phyloP scores from a whole-genome alignment of 2,329 filamentous ascomycete genomes.

The Pyricularia grisea region DNA sequence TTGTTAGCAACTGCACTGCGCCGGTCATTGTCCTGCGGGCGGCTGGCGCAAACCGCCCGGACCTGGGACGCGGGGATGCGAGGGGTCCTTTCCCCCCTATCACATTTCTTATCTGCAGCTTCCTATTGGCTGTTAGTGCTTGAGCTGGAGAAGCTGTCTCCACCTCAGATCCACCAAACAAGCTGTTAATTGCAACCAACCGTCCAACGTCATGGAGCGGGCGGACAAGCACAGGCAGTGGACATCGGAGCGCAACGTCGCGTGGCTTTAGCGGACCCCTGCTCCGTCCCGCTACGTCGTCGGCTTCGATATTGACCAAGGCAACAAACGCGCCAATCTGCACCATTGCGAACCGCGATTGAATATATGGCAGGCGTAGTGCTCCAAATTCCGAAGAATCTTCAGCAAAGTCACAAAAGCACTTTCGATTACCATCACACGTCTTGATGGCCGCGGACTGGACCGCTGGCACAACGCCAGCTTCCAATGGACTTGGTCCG shows the following conservation, averaged over 20 bases:
- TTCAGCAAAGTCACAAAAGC: not conserved
- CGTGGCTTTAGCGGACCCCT: slow-evolving; percentile 1
- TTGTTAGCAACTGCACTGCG: not conserved
- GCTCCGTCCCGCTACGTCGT: not conserved
- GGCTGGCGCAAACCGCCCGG: not conserved
- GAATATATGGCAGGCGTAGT: not conserved
- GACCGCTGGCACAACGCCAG: not conserved
- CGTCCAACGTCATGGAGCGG: not conserved
- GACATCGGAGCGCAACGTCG: not conserved
- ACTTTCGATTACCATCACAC: not conserved
- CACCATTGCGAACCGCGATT: too few relatives aligned
- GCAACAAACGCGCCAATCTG: not conserved
- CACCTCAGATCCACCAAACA: not conserved
- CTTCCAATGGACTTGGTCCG: slow-evolving; percentile 27
- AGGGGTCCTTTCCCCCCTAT: not conserved
- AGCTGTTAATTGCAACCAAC: not conserved
- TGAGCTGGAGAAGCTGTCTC: not conserved
- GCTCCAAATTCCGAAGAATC: not conserved
- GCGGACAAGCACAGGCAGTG: not conserved
- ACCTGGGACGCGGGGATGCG: not conserved
- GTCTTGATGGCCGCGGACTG: not conserved
- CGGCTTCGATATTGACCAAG: too few relatives aligned
- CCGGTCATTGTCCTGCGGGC: not conserved
- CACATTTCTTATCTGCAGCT: not conserved
- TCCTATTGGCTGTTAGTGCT: not conserved